Percentiles rank a stretch among this genome's conserved stretches.
These are phyloP conservation scores for Aschersonia sp. DNA, from an alignment of 2,329 filamentous ascomycete genomes.

Conservation along the genomic window DNA sequence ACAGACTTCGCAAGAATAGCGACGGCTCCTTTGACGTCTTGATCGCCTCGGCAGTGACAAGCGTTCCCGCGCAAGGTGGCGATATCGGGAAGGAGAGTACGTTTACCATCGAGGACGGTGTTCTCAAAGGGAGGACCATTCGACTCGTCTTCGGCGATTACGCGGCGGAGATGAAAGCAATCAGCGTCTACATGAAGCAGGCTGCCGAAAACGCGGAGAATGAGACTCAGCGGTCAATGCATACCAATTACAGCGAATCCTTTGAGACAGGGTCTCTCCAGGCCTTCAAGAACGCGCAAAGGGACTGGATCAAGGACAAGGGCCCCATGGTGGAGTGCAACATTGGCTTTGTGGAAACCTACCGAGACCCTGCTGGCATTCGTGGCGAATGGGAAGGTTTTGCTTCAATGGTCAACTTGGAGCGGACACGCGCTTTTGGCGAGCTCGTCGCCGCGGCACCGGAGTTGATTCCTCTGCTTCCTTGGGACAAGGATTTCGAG, in stretches of 20 bases:
- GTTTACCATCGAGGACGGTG: slow-evolving; percentile 44
- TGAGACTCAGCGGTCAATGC: slow-evolving; percentile 60
- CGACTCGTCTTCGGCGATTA: slow-evolving; percentile 65
- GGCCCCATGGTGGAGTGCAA: slow-evolving; percentile 68
- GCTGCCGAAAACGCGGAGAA: slow-evolving; percentile 59
- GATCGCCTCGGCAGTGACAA: slow-evolving; percentile 53
- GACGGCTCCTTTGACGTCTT: slow-evolving; percentile 56
- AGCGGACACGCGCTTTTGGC: slow-evolving; percentile 77
- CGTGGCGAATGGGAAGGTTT: slow-evolving; percentile 80
- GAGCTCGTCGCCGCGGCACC: slow-evolving; percentile 72
- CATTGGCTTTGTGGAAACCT: slow-evolving; percentile 75
- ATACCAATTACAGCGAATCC: slow-evolving; percentile 58
- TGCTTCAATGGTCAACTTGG: slow-evolving; percentile 73
- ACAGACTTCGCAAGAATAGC: slow-evolving; percentile 52
- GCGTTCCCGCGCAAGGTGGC: slow-evolving; percentile 45
- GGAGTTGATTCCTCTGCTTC: slow-evolving; percentile 72
- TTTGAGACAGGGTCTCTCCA: slow-evolving; percentile 62
- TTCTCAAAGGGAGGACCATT: slow-evolving; percentile 51
- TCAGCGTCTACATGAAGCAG: slow-evolving; percentile 51
- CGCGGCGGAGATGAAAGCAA: slow-evolving; percentile 52
- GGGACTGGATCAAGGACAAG: slow-evolving; percentile 72
- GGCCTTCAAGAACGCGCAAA: slow-evolving; percentile 67
- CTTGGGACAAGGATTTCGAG: slow-evolving; percentile 80
- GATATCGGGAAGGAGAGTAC: slow-evolving; percentile 53
- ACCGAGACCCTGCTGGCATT: slow-evolving; percentile 68